Evolutionary conservation across 1,284 basidiomycete genomes (phyloP).

Genomic region (Ustilago vetiveriae): DNA sequence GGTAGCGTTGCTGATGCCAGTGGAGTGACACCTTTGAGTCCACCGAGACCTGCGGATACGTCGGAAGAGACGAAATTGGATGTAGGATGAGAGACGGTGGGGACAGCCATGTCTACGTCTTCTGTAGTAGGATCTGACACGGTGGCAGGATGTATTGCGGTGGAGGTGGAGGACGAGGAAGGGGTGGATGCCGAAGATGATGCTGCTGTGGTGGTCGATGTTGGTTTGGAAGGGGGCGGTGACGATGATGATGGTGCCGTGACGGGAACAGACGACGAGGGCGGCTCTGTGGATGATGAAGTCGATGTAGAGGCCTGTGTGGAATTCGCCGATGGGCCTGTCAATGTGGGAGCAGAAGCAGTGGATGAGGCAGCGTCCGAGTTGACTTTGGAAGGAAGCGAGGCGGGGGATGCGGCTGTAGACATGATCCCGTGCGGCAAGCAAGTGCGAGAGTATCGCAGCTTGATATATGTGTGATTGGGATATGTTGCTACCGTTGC

Average conservation of each 20-base stretch:
- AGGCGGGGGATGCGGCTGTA: conserved; percentile 20
- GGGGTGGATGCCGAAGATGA: neutral
- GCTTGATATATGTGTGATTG: neutral
- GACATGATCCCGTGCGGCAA: conserved; percentile 23
- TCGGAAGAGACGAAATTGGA: conserved; percentile 4
- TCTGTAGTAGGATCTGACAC: conserved; percentile 19
- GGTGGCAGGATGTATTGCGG: conserved; percentile 6
- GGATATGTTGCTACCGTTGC: neutral
- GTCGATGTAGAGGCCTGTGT: no score
- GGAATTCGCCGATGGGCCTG: no score
- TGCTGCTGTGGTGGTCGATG: neutral
- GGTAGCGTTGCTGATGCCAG: conserved; percentile 13
- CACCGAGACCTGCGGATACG: neutral
- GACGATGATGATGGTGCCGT: conserved; percentile 5
- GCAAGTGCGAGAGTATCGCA: neutral
- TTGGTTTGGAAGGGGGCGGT: neutral
- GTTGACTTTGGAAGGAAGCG: neutral
- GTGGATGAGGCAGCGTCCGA: neutral
- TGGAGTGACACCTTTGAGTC: conserved; percentile 26
- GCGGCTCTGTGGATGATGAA: neutral
- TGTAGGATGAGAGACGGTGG: conserved; percentile 18
- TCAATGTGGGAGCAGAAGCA: neutral
- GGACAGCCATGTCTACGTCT: conserved; percentile 30
- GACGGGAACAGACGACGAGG: conserved; percentile 3
- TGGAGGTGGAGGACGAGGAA: conserved; percentile 1